Evolutionary conservation across 2,329 filamentous ascomycete species (phyloP), one percentile per base, ranked within the genome.

Genomic region (Aspergillus jensenii): DNA sequence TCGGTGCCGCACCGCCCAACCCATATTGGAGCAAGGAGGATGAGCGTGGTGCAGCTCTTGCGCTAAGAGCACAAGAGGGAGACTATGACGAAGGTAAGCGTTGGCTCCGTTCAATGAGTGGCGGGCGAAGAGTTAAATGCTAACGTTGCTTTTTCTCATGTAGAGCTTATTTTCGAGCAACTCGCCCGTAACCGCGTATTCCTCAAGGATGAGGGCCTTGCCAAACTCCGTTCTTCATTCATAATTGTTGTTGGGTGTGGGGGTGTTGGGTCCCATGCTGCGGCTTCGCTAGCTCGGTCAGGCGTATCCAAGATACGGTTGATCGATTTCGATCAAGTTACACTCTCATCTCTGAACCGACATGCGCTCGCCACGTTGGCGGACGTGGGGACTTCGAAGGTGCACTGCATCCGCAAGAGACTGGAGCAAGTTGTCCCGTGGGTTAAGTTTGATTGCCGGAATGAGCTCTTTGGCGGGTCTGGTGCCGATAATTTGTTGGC

Each of bases 271-370:
- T 97, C 92, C 6, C 96, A 99, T 78, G 93, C 91, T 61, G 85
- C 89, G 4, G 88, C 93, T 1, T 88, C 95, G 3, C 85, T 99
- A 31, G 89, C 91, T 5, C 88, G 95, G 31, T 96, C 93, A 0
- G 95, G 95, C 33, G 91, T 96, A 44, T 88, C 89, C n/a, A 88
- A 87, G 67, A 82, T 99, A 55, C 88, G 95, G 1, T 84, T 99
- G 39, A 87, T 99, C 65, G 95, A 99, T 75, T 99, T 99, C 72
- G 95, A 99, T 73, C 95, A 99, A 81, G 93, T 99, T 35, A 96
- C 93, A 0, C 81, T 99, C 45, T 96, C 91, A 62, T 96, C 92
- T 3, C 79, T 99, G 55, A 99, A 99, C 74, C 83, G 95, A n/a
- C 95, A 99, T 76, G 92, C 95, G 8, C 89, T 99, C 1, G 95